Base-by-base conservation (phyloP, 495 filamentous ascomycete species). In the Emericellopsis terricola region DNA sequence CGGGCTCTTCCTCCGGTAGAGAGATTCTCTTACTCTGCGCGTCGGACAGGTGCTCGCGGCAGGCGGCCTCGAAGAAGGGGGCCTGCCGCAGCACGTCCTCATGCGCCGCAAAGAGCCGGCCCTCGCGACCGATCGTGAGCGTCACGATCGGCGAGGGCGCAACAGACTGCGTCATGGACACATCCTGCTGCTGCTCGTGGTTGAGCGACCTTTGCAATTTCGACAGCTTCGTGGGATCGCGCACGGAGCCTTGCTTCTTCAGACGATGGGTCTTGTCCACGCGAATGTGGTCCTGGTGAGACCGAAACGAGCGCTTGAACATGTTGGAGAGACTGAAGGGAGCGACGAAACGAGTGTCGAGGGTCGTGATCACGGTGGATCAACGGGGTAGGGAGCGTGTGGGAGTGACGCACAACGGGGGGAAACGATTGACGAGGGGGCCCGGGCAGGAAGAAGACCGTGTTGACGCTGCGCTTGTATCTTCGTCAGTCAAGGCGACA, bases 81-180 rank as follows among this genome's bases (percentile, higher is more conserved):
- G 83, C 81, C 48, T 73, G 62, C 57, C 65, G 69, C 33, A 94
- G 71, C 50, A 93, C 74, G 47, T 84, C 73, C 64, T 85, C 80
- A 59, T 93, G 86, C 31, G 83, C 83, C 26, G 82, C 81, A 64
- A 94, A 94, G 52, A 93, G 65, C 42, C 83, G 78, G 50, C 75
- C 71, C 39, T 91, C 83, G 31, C 53, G 59, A 21, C 85, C 82
- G 43, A 93, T 75, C 45, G 78, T 65, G 46, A 93, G 60, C 34
- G 82, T 87, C 51, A 92, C 59, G 55, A 92, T 87, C 42, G 81
- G 76, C 41, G 78, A 82, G 39, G 74, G 55, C 48, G 29, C 32
- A 28, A 19, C n/a, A 32, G 5, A 36, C 15, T 30, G 36, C 40
- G 35, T 41, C 38, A 50, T 38, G 39, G 38, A 46, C 38, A 41